Evolutionary conservation across 1,139 yeast genomes (phyloP), one percentile per base, ranked within the genome.

Genomic region (Yarrowia galli): DNA sequence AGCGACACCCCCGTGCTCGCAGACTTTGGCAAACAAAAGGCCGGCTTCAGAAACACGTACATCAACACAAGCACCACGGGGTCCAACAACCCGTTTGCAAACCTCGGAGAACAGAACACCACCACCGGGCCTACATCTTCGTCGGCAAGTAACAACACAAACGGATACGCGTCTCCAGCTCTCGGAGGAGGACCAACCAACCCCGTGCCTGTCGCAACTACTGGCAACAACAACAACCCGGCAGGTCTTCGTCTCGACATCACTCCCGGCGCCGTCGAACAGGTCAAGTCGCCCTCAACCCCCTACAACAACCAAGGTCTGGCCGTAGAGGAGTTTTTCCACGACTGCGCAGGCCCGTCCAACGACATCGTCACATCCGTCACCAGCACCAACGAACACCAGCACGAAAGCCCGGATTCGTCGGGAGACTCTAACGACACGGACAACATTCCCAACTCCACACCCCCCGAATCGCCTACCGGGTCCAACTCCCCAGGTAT

Each of bases 231-330:
- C 42, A 22, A 20, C 58, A 53, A 53, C 60, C 35, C 60, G 16
- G 58, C 43, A 10, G 64, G 51, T 5, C 64, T 58, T 6, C 64
- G 42, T 10, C 66, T 61, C 4, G 66, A 46, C 35, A 61, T 48
- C 28, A 23, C 51, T 6, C 64, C 64, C 32, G 66, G 56, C 13
- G 22, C 45, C 36, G 36, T 61, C 20, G 66, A 61, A 23, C 66
- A 61, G 46, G 56, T 61, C 23, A 61, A 36, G 18, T 46, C 66
- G 23, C 66, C 66, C 20, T 61, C 66, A 4, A 61, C 66, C 22
- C 66, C 66, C 45, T 46, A 46, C 25, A 61, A 61, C 66, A 48
- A 61, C 56, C 56, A 48, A 18, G 66, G 66, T n/a, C 38, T 61
- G 25, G 56, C 66, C 10, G 56, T 48, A 15, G 66, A 38, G 16